These are phyloP conservation scores for Leccinum rimulosum DNA, from an alignment of 768 basidiomycete species.

Conservation along the genomic window DNA sequence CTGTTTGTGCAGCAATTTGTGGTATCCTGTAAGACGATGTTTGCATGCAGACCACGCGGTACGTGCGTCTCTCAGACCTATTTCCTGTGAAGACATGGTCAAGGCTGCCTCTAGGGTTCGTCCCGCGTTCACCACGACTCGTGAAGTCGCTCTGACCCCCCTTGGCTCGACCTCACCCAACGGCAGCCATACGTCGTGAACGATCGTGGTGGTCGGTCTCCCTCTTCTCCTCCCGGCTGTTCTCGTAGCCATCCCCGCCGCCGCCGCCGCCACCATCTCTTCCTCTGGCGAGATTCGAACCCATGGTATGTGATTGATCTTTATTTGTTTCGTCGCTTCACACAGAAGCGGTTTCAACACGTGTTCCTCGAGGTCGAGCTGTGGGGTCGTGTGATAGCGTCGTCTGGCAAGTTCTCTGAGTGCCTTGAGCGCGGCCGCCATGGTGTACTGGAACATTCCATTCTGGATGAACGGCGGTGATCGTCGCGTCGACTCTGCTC, in stretches of 20 bases:
- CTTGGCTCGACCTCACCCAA: background rate
- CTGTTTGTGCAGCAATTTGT: background rate
- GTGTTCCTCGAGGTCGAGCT: background rate
- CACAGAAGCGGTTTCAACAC: background rate
- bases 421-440: background rate
- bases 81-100: background rate
- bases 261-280: too few relatives aligned
- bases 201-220: background rate
- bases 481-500: background rate
- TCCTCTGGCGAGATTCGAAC: background rate
- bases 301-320: background rate
- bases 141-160: background rate
- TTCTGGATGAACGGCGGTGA: background rate
- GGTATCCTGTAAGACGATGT: background rate
- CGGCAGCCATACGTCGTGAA: background rate
- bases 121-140: background rate
- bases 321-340: background rate
- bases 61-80: background rate
- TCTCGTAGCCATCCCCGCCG: too few relatives aligned
- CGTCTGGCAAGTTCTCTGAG: background rate
- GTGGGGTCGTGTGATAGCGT: too few relatives aligned
- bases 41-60: background rate
- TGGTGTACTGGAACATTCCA: background rate
- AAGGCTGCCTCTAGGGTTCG: background rate
- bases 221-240: background rate